phyloP scores from a whole-genome alignment of 495 filamentous ascomycete genomes.

The Usnea hakonensis region DNA sequence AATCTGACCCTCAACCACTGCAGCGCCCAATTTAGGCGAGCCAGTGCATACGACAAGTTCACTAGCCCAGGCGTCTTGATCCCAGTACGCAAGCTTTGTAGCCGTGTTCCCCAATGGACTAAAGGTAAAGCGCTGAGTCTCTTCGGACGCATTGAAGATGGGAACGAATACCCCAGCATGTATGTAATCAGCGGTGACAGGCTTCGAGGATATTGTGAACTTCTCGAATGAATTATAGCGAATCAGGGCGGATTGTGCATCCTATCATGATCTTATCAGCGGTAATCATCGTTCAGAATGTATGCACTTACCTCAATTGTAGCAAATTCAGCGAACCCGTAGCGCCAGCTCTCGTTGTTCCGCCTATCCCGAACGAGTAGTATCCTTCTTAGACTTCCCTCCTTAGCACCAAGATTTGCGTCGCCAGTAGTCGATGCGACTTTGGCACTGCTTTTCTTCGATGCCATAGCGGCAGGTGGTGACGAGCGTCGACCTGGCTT shows the following conservation, averaged over 20 bases:
- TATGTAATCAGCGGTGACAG: conserved; percentile 68
- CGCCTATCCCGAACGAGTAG: conserved; percentile 69
- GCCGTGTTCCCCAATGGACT: conserved; percentile 61
- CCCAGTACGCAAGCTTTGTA: conserved; percentile 74
- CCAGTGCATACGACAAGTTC: conserved; percentile 54
- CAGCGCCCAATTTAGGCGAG: conserved; percentile 29
- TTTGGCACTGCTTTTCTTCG: conserved; percentile 55
- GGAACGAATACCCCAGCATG: conserved; percentile 86
- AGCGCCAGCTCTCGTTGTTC: conserved; percentile 73
- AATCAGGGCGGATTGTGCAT: conserved; percentile 68
- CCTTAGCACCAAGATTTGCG: conserved; percentile 64
- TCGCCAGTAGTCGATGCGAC: conserved; percentile 69
- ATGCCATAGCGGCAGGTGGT: conserved; percentile 24
- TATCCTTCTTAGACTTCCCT: conserved; percentile 68
- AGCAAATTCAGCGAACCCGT: conserved; percentile 87
- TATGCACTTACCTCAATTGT: conserved; percentile 41
- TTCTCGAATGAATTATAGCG: conserved; percentile 70
- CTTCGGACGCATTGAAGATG: conserved; percentile 48
- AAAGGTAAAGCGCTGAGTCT: conserved; percentile 60
- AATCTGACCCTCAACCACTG: conserved; percentile 26
- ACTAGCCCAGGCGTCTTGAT: conserved; percentile 66
- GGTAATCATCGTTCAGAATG: background rate
- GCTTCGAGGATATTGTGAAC: conserved; percentile 77
- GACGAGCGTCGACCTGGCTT: conserved; percentile 43
- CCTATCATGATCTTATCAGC: conserved; percentile 35